Base-by-base conservation (phyloP, 345 rosid species). In the Heritiera littoralis region DNA sequence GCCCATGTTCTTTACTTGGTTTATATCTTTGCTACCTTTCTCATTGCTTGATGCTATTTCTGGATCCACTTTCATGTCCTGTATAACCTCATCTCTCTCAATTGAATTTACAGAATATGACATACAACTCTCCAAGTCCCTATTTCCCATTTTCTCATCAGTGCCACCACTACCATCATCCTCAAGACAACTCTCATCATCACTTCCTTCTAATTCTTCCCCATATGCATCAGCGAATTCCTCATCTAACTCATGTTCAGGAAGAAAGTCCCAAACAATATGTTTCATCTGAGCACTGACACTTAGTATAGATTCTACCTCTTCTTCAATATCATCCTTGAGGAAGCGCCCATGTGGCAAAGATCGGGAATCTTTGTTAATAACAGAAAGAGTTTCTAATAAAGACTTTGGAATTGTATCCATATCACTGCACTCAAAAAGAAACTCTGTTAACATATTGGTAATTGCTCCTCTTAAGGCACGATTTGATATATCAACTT, bases 221-320 rank as follows among this genome's bases (percentile, higher is more conserved):
- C 85, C 80, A 80, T 95, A 95, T 60, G 93, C 97, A 88, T 90
- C 90, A 63, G 83, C 56, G 63, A 85, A 93, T 85, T 89, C 93
- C 81, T 87, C 80, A 75, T 89, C 91, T 35, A 88, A 83, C 41
- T 85, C 92, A 79, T 66, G 72, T 35, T 85, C 83, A 75, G 94
- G 90, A 87, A 86, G 84, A 79, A 82, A 81, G 85, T 91, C 91
- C 91, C 87, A 89, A 66, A 88, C 61, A 76, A 84, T 71, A 81
- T 91, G 92, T 88, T 89, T 95, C 78, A 82, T 82, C 80, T 87
- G 85, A 83, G 97, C 96, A 91, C 98, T 93, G 75, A 91, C 86
- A 81, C 70, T 84, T 75, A 95, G 79, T 73, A 91, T 82, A 76
- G 92, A 89, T 74, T 92, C 99, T 5, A 87, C 82, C 83, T 93